Base-by-base conservation (phyloP, 805 yeast genomes). In the Starmerella stellata region DNA sequence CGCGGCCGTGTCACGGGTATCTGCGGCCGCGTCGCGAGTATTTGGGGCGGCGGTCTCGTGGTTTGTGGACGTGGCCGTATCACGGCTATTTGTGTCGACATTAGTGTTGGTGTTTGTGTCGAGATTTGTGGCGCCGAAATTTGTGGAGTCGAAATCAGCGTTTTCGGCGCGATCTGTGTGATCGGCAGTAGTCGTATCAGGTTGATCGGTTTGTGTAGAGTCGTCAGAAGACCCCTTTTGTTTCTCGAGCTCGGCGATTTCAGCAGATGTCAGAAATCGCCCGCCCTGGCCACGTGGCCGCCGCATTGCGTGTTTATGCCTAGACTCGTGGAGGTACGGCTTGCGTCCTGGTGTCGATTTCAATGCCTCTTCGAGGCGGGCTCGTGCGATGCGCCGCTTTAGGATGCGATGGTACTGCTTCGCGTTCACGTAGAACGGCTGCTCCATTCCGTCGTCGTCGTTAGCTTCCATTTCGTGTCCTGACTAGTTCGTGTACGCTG, bases 281-380 rank as follows among this genome's bases (percentile, higher is more conserved):
- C 99, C 99, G 24, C 98, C 98, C 61, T 90, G 96, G 21, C 99
- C 99, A 50, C 99, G 72, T 14, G 98, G 96, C 56, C 99, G 71
- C 55, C 96, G 70, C 98, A 90, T 90, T 2, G 99, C 99, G 57
- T 90, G 99, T 56, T 90, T 87, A 57, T 90, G 99, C 51, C 99
- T 69, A 16, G 95, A 81, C 59, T 90, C 98, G 55, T 90, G 99
- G 36, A 90, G 59, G 58, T 92, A 87, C 11, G 96, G 95, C 55
- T 78, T 77, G 51, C 96, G 72, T 15, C 92, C 92, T 45, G 93
- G 70, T 15, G 90, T 85, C 4, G 79, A 79, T 53, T 81, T 78
- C 45, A 87, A 66, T 33, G 74, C 72, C 54, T 90, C 96, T 53
- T 90, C 96, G 30, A 90, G 66, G 56, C 75, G 78, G 4, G 95